Conservation (phyloP, 345 rosid genomes). For the Aquilaria sinensis region DNA sequence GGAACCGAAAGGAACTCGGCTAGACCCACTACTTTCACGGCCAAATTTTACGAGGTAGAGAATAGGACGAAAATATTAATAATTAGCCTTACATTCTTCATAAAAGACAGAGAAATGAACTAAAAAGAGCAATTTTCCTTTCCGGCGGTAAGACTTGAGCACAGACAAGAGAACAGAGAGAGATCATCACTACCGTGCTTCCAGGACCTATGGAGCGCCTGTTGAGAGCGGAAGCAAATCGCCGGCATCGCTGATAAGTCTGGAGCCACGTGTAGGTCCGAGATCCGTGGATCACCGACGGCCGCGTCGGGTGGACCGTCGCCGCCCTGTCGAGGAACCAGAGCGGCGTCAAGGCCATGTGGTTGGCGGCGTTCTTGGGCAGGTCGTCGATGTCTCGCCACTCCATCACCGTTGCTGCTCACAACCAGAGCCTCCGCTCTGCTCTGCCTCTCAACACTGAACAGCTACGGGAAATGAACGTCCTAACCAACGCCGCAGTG, state of each 20-base stretch:
- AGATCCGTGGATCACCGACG: constrained; percentile 65
- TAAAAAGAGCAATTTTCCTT: too few relatives aligned
- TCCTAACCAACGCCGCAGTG: too few relatives aligned
- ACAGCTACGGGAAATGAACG: too few relatives aligned
- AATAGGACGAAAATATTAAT: too few relatives aligned
- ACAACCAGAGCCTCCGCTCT: constrained; percentile 1
- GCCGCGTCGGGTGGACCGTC: constrained; percentile 58
- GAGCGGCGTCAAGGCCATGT: constrained; percentile 79
- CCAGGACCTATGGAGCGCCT: constrained; percentile 61
- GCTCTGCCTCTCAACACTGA: not conserved
- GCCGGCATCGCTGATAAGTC: constrained; percentile 75
- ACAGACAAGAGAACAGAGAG: not conserved
- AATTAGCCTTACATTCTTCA: too few relatives aligned
- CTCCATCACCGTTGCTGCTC: constrained; percentile 18
- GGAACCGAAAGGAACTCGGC: too few relatives aligned
- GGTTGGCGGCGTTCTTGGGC: constrained; percentile 76
- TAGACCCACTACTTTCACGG: too few relatives aligned
- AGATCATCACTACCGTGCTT: constrained; percentile 38
- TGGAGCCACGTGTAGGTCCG: constrained; percentile 66
- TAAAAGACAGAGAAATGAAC: too few relatives aligned
- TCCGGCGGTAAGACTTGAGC: not conserved
- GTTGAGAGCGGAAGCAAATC: constrained; percentile 79
- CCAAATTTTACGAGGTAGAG: too few relatives aligned
- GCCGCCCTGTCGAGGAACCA: constrained; percentile 90
- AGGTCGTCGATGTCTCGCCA: constrained; percentile 72